Conservation (phyloP, 345 rosid genomes). For the Gossypium turneri region DNA sequence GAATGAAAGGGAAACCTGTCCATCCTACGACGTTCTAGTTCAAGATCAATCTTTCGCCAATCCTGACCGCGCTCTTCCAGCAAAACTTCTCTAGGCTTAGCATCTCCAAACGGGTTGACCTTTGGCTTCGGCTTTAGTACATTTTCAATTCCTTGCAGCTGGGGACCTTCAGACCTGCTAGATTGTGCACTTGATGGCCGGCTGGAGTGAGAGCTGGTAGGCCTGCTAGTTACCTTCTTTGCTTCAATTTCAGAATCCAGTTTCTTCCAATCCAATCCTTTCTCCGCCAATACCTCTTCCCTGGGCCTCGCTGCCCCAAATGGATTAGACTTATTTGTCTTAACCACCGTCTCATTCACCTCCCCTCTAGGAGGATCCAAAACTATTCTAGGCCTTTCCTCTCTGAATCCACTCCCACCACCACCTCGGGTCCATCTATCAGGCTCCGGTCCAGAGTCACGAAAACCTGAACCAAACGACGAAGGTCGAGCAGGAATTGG, state of each 20-base stretch:
- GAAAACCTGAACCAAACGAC: slow-evolving; percentile 59
- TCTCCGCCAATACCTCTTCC: slow-evolving; percentile 89
- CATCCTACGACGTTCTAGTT: slow-evolving; percentile 80
- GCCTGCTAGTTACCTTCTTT: slow-evolving; percentile 72
- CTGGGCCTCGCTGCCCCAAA: slow-evolving; percentile 95
- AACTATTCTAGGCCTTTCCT: slow-evolving; percentile 66
- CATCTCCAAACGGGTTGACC: slow-evolving; percentile 95
- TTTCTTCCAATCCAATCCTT: slow-evolving; percentile 92
- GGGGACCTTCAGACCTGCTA: slow-evolving; percentile 66
- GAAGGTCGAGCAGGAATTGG: slow-evolving; percentile 48
- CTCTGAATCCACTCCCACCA: slow-evolving; percentile 33
- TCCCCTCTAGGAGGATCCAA: slow-evolving; percentile 63
- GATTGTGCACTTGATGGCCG: slow-evolving; percentile 97
- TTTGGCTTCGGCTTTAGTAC: slow-evolving; percentile 67
- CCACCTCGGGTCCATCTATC: slow-evolving; percentile 75
- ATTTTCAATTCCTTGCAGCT: slow-evolving; percentile 54
- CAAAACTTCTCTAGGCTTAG: slow-evolving; percentile 94
- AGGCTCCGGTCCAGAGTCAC: slow-evolving; percentile 52
- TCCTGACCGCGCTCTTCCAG: slow-evolving; percentile 83
- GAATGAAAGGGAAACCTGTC: slow-evolving; percentile 48
- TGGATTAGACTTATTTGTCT: slow-evolving; percentile 64
- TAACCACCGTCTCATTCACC: slow-evolving; percentile 41
- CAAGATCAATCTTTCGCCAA: slow-evolving; percentile 92
- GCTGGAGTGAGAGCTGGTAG: slow-evolving; percentile 86
- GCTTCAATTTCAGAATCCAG: slow-evolving; percentile 73